These are phyloP conservation scores for Penicillium sp. DNA, from an alignment of 2,329 filamentous ascomycete genomes.

Conservation along the genomic window DNA sequence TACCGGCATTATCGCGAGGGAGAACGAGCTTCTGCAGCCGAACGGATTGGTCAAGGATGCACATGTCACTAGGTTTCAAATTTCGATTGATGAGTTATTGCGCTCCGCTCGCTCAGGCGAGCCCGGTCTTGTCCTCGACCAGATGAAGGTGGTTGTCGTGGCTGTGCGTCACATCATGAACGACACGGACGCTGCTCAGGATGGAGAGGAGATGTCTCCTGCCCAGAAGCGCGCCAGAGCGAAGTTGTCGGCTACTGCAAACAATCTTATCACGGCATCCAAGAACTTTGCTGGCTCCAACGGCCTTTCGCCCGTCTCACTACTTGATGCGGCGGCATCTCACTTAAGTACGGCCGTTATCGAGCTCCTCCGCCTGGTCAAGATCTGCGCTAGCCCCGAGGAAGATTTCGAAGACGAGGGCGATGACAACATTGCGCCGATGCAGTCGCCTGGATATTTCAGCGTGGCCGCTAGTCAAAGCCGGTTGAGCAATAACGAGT, in stretches of 20 bases:
- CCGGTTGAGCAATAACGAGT: slow-evolving; percentile 62
- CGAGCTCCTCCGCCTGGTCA: slow-evolving; percentile 77
- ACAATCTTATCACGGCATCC: slow-evolving; percentile 89
- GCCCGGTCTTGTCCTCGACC: slow-evolving; percentile 70
- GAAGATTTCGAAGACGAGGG: slow-evolving; percentile 76
- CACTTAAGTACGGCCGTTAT: slow-evolving; percentile 83
- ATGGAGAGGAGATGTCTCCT: slow-evolving; percentile 53
- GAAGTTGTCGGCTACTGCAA: slow-evolving; percentile 86
- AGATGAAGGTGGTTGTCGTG: slow-evolving; percentile 81
- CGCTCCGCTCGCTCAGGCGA: slow-evolving; percentile 70
- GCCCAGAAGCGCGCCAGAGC: slow-evolving; percentile 69
- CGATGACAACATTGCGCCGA: slow-evolving; percentile 59
- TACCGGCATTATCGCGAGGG: slow-evolving; percentile 53
- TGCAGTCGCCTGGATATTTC: slow-evolving; percentile 67
- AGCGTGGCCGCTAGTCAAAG: slow-evolving; percentile 49
- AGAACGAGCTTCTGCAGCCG: slow-evolving; percentile 67
- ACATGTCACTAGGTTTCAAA: slow-evolving; percentile 91
- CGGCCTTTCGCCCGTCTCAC: slow-evolving; percentile 85
- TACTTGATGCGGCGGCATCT: slow-evolving; percentile 88
- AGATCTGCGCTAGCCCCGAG: slow-evolving; percentile 71
- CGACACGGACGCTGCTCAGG: slow-evolving; percentile 63
- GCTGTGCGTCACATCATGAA: slow-evolving; percentile 80
- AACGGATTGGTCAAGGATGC: slow-evolving; percentile 83
- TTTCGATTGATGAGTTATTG: slow-evolving; percentile 86
- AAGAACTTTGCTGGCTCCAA: slow-evolving; percentile 83